phyloP scores from a whole-genome alignment of 805 yeast genomes.

The Clavispora phyllophila region DNA sequence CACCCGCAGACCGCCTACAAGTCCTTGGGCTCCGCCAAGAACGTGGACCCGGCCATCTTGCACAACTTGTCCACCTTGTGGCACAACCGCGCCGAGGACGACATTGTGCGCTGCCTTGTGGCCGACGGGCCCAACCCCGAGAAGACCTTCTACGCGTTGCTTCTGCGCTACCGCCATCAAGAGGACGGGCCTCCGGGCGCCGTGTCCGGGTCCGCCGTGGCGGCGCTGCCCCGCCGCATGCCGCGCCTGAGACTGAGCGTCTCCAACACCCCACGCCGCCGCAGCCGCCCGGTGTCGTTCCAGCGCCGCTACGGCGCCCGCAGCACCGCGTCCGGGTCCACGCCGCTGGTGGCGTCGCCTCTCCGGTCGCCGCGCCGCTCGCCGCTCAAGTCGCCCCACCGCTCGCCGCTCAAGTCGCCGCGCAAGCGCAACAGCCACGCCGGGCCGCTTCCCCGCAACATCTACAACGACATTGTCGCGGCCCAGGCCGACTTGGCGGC shows the following conservation, averaged over 20 bases:
- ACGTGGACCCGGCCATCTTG: constrained; percentile 49
- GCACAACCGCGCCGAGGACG: constrained; percentile 47
- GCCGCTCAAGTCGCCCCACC: constrained; percentile 20
- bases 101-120: constrained; percentile 33
- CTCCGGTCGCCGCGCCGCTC: constrained; percentile 26
- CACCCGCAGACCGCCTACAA: constrained; percentile 50
- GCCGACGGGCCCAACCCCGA: constrained; percentile 39
- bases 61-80: constrained; percentile 53
- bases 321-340: background rate
- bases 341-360: background rate
- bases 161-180: constrained; percentile 39
- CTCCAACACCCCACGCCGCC: constrained; percentile 10
- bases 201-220: constrained; percentile 11
- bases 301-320: constrained; percentile 34
- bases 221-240: constrained; percentile 9
- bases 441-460: constrained; percentile 35
- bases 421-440: constrained; percentile 15
- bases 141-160: constrained; percentile 42
- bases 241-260: constrained; percentile 10
- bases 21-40: constrained; percentile 43
- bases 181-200: constrained; percentile 26
- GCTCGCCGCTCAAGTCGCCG: constrained; percentile 19
- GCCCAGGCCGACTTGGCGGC: constrained; percentile 22
- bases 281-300: constrained; percentile 37
- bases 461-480: constrained; percentile 38